Percentiles rank a stretch among this genome's conserved stretches.
These are phyloP conservation scores for Simmondsia chinensis DNA, from an alignment of 148 eudicot genomes.

Conservation along the genomic window DNA sequence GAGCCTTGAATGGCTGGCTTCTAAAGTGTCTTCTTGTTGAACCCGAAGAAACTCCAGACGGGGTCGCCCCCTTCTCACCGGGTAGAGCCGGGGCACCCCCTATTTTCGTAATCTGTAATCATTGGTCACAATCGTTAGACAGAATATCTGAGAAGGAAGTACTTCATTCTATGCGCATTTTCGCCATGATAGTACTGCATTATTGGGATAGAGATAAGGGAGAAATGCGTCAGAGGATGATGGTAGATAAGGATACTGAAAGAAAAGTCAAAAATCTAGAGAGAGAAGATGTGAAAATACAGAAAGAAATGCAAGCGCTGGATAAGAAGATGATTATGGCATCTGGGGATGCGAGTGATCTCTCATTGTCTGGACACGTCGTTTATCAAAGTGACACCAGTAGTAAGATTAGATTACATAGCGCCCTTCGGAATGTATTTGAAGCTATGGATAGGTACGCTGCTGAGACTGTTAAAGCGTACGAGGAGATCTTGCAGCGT, in stretches of 20 bases:
- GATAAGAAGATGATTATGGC: constrained; percentile 53
- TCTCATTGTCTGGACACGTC: constrained; percentile 37
- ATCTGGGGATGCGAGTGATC: constrained; percentile 34
- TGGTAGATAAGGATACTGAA: constrained; percentile 46
- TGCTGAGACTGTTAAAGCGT: constrained; percentile 51
- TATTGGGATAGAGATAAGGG: constrained; percentile 72
- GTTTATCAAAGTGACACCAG: constrained; percentile 90
- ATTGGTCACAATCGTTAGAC: constrained; percentile 83
- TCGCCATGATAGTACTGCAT: constrained; percentile 54
- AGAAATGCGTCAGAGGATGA: constrained; percentile 65
- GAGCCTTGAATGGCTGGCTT: constrained; percentile 69
- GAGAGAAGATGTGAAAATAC: constrained; percentile 70
- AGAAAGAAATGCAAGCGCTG: constrained; percentile 67
- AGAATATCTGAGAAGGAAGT: constrained; percentile 79
- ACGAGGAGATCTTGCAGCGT: constrained; percentile 72
- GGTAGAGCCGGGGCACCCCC: constrained; percentile 91
- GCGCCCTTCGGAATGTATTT: constrained; percentile 51
- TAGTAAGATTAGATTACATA: constrained; percentile 52
- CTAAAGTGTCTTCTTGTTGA: constrained; percentile 56
- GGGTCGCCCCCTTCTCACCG: constrained; percentile 77
- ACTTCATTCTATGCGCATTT: constrained; percentile 58
- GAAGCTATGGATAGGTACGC: constrained; percentile 81
- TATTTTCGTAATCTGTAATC: constrained; percentile 70
- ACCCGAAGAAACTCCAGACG: constrained; percentile 86
- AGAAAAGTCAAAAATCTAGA: constrained; percentile 64